Evolutionary conservation across 805 yeast species (phyloP).

Genomic region (Metschnikowia bowlesiae): DNA sequence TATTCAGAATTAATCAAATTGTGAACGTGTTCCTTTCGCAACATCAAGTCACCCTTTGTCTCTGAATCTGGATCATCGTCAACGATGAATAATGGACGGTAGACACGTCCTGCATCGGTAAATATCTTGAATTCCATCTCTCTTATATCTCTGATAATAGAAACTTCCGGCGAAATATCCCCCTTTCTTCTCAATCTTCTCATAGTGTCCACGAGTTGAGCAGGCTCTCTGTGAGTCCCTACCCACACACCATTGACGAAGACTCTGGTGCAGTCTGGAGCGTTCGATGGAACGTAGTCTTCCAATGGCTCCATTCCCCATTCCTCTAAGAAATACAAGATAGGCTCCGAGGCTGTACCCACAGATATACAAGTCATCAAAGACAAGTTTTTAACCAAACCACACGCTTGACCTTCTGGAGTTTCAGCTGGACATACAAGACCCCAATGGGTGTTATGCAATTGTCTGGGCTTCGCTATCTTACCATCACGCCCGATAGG

Average conservation of each 20-base stretch:
- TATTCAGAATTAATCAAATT: conserved; percentile 60
- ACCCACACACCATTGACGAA: conserved; percentile 99
- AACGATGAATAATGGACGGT: conserved; percentile 92
- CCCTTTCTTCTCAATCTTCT: conserved; percentile 90
- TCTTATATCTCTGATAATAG: conserved; percentile 93
- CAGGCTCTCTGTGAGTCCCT: conserved; percentile 96
- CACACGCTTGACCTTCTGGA: conserved; percentile 99
- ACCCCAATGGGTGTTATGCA: conserved; percentile 99
- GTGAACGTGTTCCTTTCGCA: conserved; percentile 80
- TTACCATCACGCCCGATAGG: conserved; percentile 99
- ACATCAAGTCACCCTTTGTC: conserved; percentile 69
- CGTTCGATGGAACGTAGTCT: conserved; percentile 88
- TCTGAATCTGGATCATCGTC: conserved; percentile 74
- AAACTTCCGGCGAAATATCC: conserved; percentile 92
- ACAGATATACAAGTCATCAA: conserved; percentile 97
- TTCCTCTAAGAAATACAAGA: conserved; percentile 87
- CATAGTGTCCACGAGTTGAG: conserved; percentile 86
- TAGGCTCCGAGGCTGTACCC: conserved; percentile 96
- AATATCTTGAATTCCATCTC: conserved; percentile 94
- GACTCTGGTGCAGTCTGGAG: conserved; percentile 87
- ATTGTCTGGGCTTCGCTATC: conserved; percentile 96
- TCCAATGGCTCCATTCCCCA: conserved; percentile 99
- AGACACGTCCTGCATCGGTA: conserved; percentile 98
- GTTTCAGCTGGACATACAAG: conserved; percentile 99
- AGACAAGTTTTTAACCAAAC: conserved; percentile 93